Conservation (phyloP, 2,329 filamentous ascomycete species). For the Penicillium sp. region DNA sequence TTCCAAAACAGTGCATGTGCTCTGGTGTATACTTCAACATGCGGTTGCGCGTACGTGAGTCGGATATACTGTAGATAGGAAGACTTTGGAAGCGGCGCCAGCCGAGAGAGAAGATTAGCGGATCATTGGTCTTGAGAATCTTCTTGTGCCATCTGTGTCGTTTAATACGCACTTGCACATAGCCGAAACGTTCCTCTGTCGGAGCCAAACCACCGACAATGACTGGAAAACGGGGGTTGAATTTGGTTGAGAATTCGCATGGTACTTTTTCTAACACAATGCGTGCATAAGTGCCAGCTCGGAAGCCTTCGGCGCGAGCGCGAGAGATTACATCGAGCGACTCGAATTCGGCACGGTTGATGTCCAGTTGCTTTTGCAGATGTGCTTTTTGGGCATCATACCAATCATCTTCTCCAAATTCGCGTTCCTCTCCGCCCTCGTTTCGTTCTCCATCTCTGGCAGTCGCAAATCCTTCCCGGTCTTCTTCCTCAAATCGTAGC, state of each 20-base stretch:
- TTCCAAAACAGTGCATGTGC: constrained; percentile 98
- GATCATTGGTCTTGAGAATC: constrained; percentile 97
- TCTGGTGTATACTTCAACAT: constrained; percentile 99
- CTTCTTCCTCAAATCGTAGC: constrained; percentile 93
- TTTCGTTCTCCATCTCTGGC: constrained; percentile 83
- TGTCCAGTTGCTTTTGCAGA: constrained; percentile 91
- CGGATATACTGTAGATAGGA: constrained; percentile 91
- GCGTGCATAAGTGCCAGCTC: constrained; percentile 87
- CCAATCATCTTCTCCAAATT: constrained; percentile 98
- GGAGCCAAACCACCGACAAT: constrained; percentile 87
- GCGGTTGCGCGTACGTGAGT: constrained; percentile 86
- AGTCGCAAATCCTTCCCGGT: constrained; percentile 82
- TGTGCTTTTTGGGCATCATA: constrained; percentile 94
- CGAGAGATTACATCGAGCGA: constrained; percentile 80
- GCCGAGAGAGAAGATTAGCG: constrained; percentile 91
- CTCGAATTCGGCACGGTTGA: constrained; percentile 93
- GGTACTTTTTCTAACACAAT: constrained; percentile 86
- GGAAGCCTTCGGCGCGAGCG: constrained; percentile 80
- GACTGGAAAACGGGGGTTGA: constrained; percentile 77
- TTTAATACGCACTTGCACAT: constrained; percentile 94
- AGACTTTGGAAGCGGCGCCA: constrained; percentile 93
- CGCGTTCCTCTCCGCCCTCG: constrained; percentile 62
- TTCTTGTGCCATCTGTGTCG: constrained; percentile 98
- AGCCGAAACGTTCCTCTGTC: constrained; percentile 94
- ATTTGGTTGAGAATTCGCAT: constrained; percentile 80